Conservation (phyloP, 2,329 filamentous ascomycete genomes). For the Rutstroemia sp. region DNA sequence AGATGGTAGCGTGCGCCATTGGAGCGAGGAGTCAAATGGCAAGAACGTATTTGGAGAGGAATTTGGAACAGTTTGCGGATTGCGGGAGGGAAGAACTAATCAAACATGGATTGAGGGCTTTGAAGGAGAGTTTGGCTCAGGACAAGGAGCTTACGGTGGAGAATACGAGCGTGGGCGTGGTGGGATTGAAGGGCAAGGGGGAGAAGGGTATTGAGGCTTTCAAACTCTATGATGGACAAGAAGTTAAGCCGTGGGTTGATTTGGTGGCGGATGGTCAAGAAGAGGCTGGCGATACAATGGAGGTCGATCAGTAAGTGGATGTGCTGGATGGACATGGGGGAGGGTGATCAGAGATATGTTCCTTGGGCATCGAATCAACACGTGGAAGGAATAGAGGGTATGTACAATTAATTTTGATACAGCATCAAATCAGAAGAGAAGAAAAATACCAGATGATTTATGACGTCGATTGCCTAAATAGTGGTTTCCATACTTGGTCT, state of each 20-base stretch:
- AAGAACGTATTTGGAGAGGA: conserved; percentile 88
- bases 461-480: neutral
- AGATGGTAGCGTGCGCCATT: conserved; percentile 95
- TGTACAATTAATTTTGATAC: conserved; percentile 9
- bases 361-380: neutral
- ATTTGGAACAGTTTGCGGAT: conserved; percentile 74
- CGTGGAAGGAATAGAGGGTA: conserved; percentile 3
- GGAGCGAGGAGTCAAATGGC: conserved; percentile 97
- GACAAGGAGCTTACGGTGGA: conserved; percentile 97
- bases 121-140: conserved; percentile 94
- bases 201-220: conserved; percentile 65
- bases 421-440: neutral
- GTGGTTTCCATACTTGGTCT: neutral
- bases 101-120: conserved; percentile 77
- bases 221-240: conserved; percentile 83
- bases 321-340: neutral
- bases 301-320: conserved; percentile 33
- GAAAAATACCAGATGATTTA: neutral
- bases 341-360: neutral
- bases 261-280: conserved; percentile 52
- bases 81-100: conserved; percentile 79
- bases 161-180: conserved; percentile 87
- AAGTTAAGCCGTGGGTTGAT: conserved; percentile 81
- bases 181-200: conserved; percentile 51
- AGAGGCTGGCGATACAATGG: conserved; percentile 37